Conservation (phyloP, 805 yeast species). For the Hanseniaspora guilliermondii region DNA sequence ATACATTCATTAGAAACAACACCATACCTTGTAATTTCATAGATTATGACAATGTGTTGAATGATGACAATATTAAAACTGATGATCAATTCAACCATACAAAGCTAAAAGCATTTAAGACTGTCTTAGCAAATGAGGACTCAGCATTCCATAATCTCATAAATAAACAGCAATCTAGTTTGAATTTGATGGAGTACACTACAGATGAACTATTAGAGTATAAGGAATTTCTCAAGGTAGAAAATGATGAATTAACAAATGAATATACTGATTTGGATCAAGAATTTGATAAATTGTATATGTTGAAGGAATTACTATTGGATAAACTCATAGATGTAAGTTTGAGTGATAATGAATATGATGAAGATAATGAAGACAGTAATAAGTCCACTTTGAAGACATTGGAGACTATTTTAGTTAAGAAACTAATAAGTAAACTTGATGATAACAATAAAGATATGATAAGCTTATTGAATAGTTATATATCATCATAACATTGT, state of each 20-base stretch:
- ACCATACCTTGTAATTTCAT: slow-evolving; percentile 2
- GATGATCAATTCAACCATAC: background rate
- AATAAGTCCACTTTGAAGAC: background rate
- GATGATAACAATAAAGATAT: background rate
- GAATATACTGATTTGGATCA: background rate
- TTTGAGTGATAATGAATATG: background rate
- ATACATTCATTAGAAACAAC: slow-evolving; percentile 9
- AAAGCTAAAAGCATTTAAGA: background rate
- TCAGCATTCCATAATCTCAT: background rate
- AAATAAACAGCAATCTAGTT: no score
- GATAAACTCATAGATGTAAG: background rate
- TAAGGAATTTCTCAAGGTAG: background rate
- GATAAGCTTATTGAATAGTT: background rate
- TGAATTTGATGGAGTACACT: background rate
- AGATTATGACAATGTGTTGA: slow-evolving; percentile 3
- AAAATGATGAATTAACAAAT: background rate
- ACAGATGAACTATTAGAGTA: background rate
- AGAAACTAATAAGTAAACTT: background rate
- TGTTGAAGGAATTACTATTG: background rate
- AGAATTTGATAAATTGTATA: background rate
- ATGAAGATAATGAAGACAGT: background rate
- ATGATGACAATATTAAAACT: background rate
- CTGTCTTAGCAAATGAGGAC: slow-evolving; percentile 8
- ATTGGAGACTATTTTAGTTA: background rate
- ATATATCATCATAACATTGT: background rate